These are phyloP conservation scores for Leccinum pseudoinsigne DNA, from an alignment of 1,284 basidiomycete genomes.

Conservation along the genomic window DNA sequence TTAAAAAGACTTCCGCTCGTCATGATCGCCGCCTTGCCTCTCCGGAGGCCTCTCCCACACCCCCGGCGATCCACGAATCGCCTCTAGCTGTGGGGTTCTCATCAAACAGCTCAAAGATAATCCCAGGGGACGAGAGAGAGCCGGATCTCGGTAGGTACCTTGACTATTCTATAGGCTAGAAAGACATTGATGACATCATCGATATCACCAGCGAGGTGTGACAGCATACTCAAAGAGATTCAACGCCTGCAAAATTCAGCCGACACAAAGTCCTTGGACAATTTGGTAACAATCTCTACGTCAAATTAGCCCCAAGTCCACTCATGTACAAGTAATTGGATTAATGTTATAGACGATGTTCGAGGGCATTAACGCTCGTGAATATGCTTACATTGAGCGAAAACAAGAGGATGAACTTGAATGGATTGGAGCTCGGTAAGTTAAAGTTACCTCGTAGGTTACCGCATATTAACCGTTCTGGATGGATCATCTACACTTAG, in stretches of 20 bases:
- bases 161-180: background rate
- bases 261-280: background rate
- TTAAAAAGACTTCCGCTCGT: background rate
- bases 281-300: background rate
- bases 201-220: background rate
- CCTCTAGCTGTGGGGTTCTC: background rate
- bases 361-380: background rate
- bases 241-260: background rate
- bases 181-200: background rate
- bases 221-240: background rate
- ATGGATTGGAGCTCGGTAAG: background rate
- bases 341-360: background rate
- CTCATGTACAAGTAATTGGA: background rate
- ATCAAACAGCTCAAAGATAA: background rate
- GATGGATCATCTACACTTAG: background rate
- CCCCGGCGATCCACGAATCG: background rate
- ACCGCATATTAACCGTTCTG: background rate
- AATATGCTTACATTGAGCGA: background rate
- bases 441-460: background rate
- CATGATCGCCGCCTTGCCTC: background rate
- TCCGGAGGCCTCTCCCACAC: background rate
- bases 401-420: background rate
- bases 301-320: background rate
- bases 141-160: background rate
- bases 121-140: background rate